Conservation (phyloP, 1,139 yeast genomes). For the Debaryomyces nepalensis region DNA sequence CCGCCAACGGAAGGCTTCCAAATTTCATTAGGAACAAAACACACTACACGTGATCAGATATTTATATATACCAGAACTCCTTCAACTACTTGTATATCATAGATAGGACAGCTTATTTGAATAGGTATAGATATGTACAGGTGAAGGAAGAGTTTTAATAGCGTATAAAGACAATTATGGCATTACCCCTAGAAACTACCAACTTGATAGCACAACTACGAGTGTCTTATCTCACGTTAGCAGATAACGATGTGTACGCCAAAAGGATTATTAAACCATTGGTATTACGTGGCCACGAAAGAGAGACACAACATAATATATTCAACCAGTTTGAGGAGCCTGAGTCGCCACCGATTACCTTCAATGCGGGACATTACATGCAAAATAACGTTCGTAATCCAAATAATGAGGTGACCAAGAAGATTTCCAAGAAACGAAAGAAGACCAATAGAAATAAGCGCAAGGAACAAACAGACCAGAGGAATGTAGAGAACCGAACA, state of each 20-base stretch:
- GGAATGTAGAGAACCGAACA: neutral
- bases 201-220: conserved; percentile 39
- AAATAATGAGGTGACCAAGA: neutral
- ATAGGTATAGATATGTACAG: conserved; percentile 1
- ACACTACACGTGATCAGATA: conserved; percentile 1
- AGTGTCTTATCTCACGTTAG: conserved; percentile 33
- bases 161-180: conserved; percentile 26
- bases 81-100: neutral
- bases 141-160: neutral
- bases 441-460: neutral
- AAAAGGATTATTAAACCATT: conserved; percentile 29
- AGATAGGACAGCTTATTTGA: neutral
- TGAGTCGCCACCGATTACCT: conserved; percentile 43
- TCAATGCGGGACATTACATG: conserved; percentile 32
- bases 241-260: conserved; percentile 32
- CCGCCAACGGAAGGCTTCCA: conserved; percentile 6
- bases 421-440: conserved; percentile 1
- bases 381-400: conserved; percentile 16
- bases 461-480: neutral
- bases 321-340: conserved; percentile 17
- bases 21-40: conserved; percentile 5
- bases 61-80: conserved; percentile 1
- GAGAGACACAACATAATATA: conserved; percentile 1
- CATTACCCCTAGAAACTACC: conserved; percentile 40
- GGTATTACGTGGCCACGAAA: conserved; percentile 11